Base-by-base conservation (phyloP, 2,329 filamentous ascomycete species). In the Hypoxylon sp. region DNA sequence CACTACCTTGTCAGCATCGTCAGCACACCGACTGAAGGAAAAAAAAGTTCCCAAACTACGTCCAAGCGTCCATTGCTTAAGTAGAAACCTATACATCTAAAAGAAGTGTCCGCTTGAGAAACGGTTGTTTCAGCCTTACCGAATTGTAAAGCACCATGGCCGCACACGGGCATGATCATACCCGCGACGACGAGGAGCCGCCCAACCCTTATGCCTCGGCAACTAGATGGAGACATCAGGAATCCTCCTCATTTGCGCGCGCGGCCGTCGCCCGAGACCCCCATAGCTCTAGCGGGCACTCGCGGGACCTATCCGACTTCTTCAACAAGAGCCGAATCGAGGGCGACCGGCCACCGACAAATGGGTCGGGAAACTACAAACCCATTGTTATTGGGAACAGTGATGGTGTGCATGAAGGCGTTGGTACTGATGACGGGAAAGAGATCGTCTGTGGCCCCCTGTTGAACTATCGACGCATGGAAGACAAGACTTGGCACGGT, bases 401-500 rank as follows among this genome's bases (percentile, higher is more conserved):
- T 10, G 79, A 75, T 44, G 75, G 74, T 10, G 71, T 71, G 6
- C 72, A 77, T 4, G 74, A 76, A 26, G 70, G 56, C 11, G 37
- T 44, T 39, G 65, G 46, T n/a, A 42, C 46, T 14, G 65, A 69
- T 22, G 85, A 87, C 53, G 85, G 85, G 50, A 85, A 82, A 75
- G 88, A 92, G 67, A 85, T 94, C 29, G 83, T 91, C 13, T 91
- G 88, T 73, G 92, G 92, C 0, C 92, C 92, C 19, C 82, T 95
- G 71, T 81, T 95, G 69, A 95, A 95, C 81, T 95, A 94, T 79
- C 86, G 91, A 70, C 87, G 88, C 75, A 94, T 92, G 88, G 88
- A 91, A 74, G 86, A 85, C 29, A 83, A 83, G 42, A 82, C 81
- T 44, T 98, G 95, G 94, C 85, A 92, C 74, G 94, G 95, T 64